These are phyloP conservation scores for Phytophthora gonapodyides DNA, from an alignment of 352 stramenopile genomes.

Conservation along the genomic window DNA sequence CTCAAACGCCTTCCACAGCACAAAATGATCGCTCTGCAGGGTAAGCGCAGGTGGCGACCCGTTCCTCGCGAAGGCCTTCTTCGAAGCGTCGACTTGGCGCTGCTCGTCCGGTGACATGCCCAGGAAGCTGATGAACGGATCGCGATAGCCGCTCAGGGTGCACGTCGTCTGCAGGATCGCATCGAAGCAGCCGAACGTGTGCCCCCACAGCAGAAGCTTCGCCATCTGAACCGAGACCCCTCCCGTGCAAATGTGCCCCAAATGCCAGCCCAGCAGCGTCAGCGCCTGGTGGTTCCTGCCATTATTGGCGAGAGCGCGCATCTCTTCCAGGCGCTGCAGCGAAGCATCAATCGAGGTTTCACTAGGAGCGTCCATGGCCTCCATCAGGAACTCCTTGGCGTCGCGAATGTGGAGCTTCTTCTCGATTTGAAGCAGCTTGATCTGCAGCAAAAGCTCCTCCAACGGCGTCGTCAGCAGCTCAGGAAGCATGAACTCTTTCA, in stretches of 20 bases:
- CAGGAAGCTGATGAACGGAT: conserved; percentile 76
- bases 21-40: conserved; percentile 75
- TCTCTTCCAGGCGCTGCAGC: conserved; percentile 84
- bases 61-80: conserved; percentile 55
- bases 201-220: conserved; percentile 72
- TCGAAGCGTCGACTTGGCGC: conserved; percentile 57
- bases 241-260: conserved; percentile 70
- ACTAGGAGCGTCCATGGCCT: conserved; percentile 93
- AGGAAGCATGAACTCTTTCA: conserved; percentile 80
- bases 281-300: conserved; percentile 29
- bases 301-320: conserved; percentile 65
- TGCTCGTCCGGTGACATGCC: conserved; percentile 68
- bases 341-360: conserved; percentile 91
- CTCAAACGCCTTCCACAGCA: conserved; percentile 69
- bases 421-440: conserved; percentile 78
- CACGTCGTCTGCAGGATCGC: conserved; percentile 67
- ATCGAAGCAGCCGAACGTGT: conserved; percentile 71
- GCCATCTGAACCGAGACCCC: conserved; percentile 72
- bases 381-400: conserved; percentile 86
- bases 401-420: conserved; percentile 73
- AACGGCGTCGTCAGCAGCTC: conserved; percentile 75
- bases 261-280: conserved; percentile 77
- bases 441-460: conserved; percentile 76
- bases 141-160: conserved; percentile 74
- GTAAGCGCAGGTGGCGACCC: conserved; percentile 37